A percentile compares a stretch with the other conserved stretches of the same genome.
These are phyloP conservation scores for Sclerotinia sclerotiorum DNA, from an alignment of 2,329 filamentous ascomycete genomes.

Conservation along the genomic window DNA sequence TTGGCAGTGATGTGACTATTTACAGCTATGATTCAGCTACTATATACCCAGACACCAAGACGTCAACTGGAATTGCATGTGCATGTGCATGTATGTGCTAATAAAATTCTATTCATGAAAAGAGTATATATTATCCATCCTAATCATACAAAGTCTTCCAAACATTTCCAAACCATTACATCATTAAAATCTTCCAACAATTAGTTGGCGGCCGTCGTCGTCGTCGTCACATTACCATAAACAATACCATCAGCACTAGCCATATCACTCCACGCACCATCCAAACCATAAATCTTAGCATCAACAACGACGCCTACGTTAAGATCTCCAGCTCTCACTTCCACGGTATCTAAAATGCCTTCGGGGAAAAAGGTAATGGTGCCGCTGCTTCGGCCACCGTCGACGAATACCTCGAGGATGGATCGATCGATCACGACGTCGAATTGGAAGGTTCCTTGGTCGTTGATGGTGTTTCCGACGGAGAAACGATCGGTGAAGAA, in stretches of 20 bases:
- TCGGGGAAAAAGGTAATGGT: slow-evolving; percentile 54
- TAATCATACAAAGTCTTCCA: background rate
- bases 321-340: slow-evolving; percentile 33
- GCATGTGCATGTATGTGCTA: background rate
- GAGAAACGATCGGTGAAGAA: slow-evolving; percentile 57
- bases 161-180: background rate
- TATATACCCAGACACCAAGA: background rate
- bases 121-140: background rate
- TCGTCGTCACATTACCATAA: slow-evolving; percentile 33
- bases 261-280: slow-evolving; percentile 42
- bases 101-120: background rate
- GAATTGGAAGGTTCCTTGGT: slow-evolving; percentile 39
- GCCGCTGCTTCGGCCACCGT: slow-evolving; percentile 50
- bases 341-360: slow-evolving; percentile 39
- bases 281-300: slow-evolving; percentile 43
- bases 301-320: slow-evolving; percentile 33
- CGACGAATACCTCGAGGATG: slow-evolving; percentile 56
- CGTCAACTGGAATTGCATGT: background rate
- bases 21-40: no score
- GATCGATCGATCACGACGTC: slow-evolving; percentile 54
- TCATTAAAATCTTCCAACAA: background rate
- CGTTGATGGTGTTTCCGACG: slow-evolving; percentile 30
- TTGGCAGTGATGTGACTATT: background rate
- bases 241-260: slow-evolving; percentile 31
- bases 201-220: no score